A percentile compares a stretch with the other conserved stretches of the same genome.
These are phyloP conservation scores for Acanthamoeba sp. DNA, from an alignment of 208 protist genomes.

Conservation along the genomic window DNA sequence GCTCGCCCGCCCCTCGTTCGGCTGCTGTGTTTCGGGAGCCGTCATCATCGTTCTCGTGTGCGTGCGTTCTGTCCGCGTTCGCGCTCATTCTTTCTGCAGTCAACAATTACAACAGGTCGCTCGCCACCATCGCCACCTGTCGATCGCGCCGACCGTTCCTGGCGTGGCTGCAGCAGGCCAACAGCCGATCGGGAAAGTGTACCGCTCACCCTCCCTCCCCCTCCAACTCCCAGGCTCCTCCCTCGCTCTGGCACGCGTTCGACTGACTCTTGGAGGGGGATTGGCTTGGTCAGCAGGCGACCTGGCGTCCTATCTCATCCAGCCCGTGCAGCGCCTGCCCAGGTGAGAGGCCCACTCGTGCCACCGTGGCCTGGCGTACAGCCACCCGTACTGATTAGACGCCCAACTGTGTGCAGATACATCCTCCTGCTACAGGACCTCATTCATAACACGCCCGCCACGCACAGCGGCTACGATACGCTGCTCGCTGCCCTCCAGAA, in stretches of 20 bases:
- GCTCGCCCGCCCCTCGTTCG: too few species aligned
- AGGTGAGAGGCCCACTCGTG: neutral
- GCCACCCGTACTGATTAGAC: too few species aligned
- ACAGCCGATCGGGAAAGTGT: neutral
- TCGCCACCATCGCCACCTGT: neutral
- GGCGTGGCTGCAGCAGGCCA: constrained; percentile 26
- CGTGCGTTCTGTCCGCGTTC: too few species aligned
- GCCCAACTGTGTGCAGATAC: neutral
- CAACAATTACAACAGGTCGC: constrained; percentile 32
- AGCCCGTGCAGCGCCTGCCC: neutral
- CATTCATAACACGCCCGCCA: neutral
- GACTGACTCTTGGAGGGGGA: too few species aligned
- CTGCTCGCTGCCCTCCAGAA: neutral
- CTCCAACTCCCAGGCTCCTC: neutral
- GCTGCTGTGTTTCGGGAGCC: too few species aligned
- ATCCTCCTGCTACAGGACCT: neutral
- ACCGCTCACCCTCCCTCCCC: too few species aligned
- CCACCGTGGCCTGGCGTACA: too few species aligned
- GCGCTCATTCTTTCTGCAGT: neutral
- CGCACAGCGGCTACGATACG: neutral
- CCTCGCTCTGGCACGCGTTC: too few species aligned
- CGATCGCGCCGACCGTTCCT: neutral
- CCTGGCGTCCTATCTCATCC: neutral
- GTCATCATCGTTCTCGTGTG: too few species aligned
- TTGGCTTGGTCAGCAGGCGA: neutral